phyloP scores from a whole-genome alignment of 768 basidiomycete species.

The Saitozyma podzolica region DNA sequence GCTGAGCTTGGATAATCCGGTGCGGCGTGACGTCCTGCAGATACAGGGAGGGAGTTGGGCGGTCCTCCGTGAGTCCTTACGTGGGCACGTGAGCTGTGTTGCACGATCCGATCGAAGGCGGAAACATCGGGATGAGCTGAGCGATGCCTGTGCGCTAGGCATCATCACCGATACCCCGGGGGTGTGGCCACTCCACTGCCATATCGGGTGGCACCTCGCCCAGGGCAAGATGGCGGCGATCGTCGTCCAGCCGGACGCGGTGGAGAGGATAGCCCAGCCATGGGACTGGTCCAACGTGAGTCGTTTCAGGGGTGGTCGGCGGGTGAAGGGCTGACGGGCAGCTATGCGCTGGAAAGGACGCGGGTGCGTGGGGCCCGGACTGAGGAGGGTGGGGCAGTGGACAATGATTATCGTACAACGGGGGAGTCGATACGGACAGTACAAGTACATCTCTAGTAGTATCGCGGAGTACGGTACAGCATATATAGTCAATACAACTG shows the following conservation, averaged over 20 bases:
- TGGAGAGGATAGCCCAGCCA: conserved; percentile 18
- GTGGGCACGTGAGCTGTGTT: neutral
- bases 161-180: conserved; percentile 25
- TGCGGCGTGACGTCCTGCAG: conserved; percentile 56
- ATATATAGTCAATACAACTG: no score
- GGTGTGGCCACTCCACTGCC: conserved; percentile 37
- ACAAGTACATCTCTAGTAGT: no score
- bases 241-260: conserved; percentile 22
- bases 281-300: conserved; percentile 24
- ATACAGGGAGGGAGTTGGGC: conserved; percentile 50
- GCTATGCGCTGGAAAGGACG: conserved; percentile 13
- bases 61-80: neutral
- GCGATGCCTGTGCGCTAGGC: no score
- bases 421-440: no score
- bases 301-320: neutral
- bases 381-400: no score
- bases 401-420: no score
- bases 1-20: conserved; percentile 53
- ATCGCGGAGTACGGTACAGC: no score
- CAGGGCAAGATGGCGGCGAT: conserved; percentile 29
- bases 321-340: conserved; percentile 11
- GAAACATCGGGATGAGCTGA: no score
- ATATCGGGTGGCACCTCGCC: conserved; percentile 36
- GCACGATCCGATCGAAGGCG: no score
- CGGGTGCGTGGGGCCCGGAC: conserved; percentile 10